Conservation (phyloP, 2,329 filamentous ascomycete species). For the Cercospora sojina region DNA sequence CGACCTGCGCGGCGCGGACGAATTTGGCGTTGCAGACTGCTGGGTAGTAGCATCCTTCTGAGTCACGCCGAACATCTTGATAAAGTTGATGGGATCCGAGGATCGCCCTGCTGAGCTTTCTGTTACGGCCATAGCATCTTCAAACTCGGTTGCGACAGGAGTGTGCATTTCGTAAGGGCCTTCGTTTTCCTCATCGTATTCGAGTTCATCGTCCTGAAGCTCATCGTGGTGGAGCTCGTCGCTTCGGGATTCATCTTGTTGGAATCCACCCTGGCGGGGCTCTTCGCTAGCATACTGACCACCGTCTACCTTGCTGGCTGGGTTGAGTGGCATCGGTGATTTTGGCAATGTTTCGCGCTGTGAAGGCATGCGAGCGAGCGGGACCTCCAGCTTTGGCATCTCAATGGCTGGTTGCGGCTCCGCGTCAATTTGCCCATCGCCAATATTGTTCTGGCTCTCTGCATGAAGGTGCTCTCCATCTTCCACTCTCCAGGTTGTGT, state of each 20-base stretch:
- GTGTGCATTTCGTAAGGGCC: constrained; percentile 7
- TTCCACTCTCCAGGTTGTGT: constrained; percentile 28
- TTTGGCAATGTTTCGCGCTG: neutral
- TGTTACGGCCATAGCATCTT: constrained; percentile 19
- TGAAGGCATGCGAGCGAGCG: neutral
- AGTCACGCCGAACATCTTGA: neutral
- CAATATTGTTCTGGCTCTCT: neutral
- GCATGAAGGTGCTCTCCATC: constrained; percentile 31
- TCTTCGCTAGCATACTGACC: neutral
- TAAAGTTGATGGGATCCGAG: neutral
- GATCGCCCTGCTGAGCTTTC: neutral
- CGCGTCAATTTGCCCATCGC: neutral
- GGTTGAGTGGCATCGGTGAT: neutral
- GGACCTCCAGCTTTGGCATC: neutral
- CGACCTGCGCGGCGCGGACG: neutral
- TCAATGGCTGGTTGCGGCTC: neutral
- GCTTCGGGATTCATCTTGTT: neutral
- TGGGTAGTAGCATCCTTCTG: neutral
- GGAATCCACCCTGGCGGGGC: neutral
- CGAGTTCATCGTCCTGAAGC: neutral
- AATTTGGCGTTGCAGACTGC: neutral
- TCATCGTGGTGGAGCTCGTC: neutral
- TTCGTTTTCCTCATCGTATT: neutral
- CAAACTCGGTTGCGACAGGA: constrained; percentile 12
- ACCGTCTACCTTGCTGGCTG: neutral